phyloP scores from a whole-genome alignment of 129 eudicot genomes.

The Tagetes erecta region DNA sequence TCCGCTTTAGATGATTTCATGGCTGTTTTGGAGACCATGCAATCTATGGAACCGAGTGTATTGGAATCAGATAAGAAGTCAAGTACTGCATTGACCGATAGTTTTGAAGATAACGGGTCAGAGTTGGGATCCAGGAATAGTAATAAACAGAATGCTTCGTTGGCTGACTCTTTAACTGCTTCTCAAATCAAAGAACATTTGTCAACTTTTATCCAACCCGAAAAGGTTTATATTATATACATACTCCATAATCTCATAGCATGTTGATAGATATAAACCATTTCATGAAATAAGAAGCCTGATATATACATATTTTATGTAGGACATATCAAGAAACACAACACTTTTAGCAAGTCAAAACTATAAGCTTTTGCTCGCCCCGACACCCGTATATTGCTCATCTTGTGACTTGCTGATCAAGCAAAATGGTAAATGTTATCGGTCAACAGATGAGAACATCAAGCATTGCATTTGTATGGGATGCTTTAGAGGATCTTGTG shows the following conservation, averaged over 20 bases:
- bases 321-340: conserved; percentile 29
- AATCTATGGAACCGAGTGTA: not conserved
- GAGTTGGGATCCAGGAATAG: not conserved
- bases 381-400: conserved; percentile 62
- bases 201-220: conserved; percentile 39
- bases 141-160: conserved; percentile 40
- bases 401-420: conserved; percentile 52
- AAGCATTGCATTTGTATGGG: conserved; percentile 44
- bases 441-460: conserved; percentile 20
- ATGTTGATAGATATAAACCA: not conserved
- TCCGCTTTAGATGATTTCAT: conserved; percentile 18
- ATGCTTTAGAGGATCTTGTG: conserved; percentile 49
- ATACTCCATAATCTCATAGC: not conserved
- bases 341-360: conserved; percentile 25
- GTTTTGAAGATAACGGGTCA: conserved; percentile 20
- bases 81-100: conserved; percentile 49
- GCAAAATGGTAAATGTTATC: conserved; percentile 42
- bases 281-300: conserved; percentile 9
- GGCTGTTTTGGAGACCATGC: not conserved
- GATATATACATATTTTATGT: conserved; percentile 16
- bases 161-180: conserved; percentile 51
- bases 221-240: conserved; percentile 40
- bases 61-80: conserved; percentile 23
- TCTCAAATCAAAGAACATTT: conserved; percentile 60
- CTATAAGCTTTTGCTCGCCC: conserved; percentile 44